Base-by-base conservation (phyloP, 2,329 filamentous ascomycete genomes). In the Apiospora malaysiana region DNA sequence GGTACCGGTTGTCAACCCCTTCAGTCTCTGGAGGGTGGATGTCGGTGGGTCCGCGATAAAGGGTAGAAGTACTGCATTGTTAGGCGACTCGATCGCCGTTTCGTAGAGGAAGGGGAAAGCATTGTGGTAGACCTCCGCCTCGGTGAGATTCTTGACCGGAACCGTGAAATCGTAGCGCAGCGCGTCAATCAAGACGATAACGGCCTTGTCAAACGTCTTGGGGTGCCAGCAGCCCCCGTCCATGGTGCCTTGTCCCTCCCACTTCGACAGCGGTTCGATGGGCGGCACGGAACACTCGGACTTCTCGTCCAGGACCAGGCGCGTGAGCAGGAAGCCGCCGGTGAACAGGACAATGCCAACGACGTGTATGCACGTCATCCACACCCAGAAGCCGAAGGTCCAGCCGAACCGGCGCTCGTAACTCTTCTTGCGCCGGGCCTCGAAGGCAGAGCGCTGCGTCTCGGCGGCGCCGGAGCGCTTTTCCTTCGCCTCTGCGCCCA, bases 41-140 rank as follows among this genome's bases (percentile, higher is more conserved):
- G 96, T 99, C 8, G 96, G 96, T 46, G 96, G 95, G 78, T 99
- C 96, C 49, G 96, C 96, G 78, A 99, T 98, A 81, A 99, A 99
- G 0, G 96, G 96, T 37, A 95, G 87, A 66, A 99, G 85, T 78
- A 99, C 94, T 0, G 96, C 95, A 81, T 97, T 94, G 70, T 91
- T 85, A 0, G 96, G 96, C 66, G 89, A 86, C 71, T 89, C 84
- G 71, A 91, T 83, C 0, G 95, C 92, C 14, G 92, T 94, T 77
- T 97, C 93, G 83, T 98, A 92, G 37, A 98, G 84, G 69, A 97
- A 89, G 0, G 94, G 93, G 45, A 99, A 88, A 7, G 94, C 92
- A 79, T 99, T 93, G 81, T 98, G 95, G 81, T 94, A 99, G 72
- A 92, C 84, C 72, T 89, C 88, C 16, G 80, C 80, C 68, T 84